Evolutionary conservation across 1,284 basidiomycete genomes (phyloP).

Genomic region (Trichosporon ovoides): DNA sequence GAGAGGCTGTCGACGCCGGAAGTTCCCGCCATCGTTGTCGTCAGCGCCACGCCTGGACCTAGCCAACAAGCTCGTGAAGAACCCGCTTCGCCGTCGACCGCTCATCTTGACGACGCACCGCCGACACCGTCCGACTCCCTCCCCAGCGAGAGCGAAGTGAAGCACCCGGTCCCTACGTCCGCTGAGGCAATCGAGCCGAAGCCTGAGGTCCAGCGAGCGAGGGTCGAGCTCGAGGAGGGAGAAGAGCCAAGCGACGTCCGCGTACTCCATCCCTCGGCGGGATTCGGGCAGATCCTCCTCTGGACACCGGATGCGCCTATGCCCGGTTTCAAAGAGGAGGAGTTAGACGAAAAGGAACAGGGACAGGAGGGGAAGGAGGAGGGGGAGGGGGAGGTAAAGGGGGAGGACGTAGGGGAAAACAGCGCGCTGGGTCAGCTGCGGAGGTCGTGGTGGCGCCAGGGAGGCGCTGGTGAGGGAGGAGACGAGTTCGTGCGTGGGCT

Average conservation of each 20-base stretch:
- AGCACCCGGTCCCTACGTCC: too few species aligned
- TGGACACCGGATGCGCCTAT: conserved; percentile 42
- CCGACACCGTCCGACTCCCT: too few species aligned
- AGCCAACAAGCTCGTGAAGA: background rate
- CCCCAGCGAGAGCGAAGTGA: too few species aligned
- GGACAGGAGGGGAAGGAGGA: too few species aligned
- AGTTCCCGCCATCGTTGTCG: background rate
- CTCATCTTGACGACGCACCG: conserved; percentile 21
- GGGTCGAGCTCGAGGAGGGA: background rate
- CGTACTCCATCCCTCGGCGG: conserved; percentile 26
- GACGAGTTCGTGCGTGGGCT: conserved; percentile 44
- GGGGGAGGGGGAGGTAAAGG: too few species aligned
- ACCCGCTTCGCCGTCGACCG: background rate
- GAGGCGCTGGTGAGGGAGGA: conserved; percentile 43
- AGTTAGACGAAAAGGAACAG: conserved; percentile 11
- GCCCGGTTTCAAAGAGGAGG: conserved; percentile 30
- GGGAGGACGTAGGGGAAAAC: background rate
- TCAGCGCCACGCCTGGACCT: background rate
- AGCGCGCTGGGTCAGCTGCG: background rate
- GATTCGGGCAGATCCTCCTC: conserved; percentile 31
- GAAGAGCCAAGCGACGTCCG: conserved; percentile 10
- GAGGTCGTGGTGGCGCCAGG: conserved; percentile 38
- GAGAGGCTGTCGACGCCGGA: background rate
- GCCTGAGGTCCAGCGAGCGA: background rate
- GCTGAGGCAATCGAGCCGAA: background rate